Evolutionary conservation across 2,329 filamentous ascomycete genomes (phyloP).

Genomic region (Zymoseptoria ardabiliae): DNA sequence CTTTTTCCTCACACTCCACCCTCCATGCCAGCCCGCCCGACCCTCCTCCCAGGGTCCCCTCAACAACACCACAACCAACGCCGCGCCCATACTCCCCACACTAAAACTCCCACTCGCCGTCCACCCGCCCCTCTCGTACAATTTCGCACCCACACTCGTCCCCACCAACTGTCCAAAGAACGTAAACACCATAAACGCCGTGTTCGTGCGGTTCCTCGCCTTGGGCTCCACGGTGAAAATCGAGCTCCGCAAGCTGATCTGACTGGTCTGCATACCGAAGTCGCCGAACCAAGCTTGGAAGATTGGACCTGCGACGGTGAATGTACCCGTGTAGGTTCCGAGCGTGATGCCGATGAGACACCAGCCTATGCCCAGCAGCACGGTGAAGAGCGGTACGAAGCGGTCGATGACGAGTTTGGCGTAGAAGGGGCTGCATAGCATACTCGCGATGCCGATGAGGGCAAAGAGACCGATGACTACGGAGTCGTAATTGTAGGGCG

Average conservation of each 20-base stretch:
- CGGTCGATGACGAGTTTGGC: conserved; percentile 63
- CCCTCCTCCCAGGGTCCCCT: conserved; percentile 51
- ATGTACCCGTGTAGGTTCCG: conserved; percentile 61
- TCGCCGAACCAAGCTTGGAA: conserved; percentile 65
- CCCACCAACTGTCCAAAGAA: conserved; percentile 72
- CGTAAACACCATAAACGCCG: conserved; percentile 69
- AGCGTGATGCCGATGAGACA: conserved; percentile 56
- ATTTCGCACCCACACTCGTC: conserved; percentile 44
- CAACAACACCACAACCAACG: conserved; percentile 35
- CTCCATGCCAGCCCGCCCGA: conserved; percentile 56
- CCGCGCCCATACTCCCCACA: conserved; percentile 47
- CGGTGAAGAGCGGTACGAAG: conserved; percentile 60
- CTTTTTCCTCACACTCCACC: conserved; percentile 45
- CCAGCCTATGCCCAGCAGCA: conserved; percentile 54
- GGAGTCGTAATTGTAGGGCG: conserved; percentile 61
- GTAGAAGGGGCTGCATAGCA: conserved; percentile 61
- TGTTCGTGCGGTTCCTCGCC: conserved; percentile 69
- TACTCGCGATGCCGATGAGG: conserved; percentile 64
- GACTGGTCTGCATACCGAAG: conserved; percentile 63
- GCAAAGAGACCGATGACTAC: conserved; percentile 70
- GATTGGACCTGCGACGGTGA: conserved; percentile 62
- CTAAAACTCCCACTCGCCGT: conserved; percentile 49
- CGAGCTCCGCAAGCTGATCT: conserved; percentile 63
- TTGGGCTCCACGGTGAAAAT: conserved; percentile 67
- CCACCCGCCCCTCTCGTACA: conserved; percentile 53